Percentiles rank a stretch among this genome's conserved stretches.
Conservation (phyloP, 176 grass and related monocot species). For the barley (Hordeum vulgare) region MorexV3_pseudomolecules_assembly NC_058520.1:572454450-572454949, state of each 20-base stretch:
- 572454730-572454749: background rate
- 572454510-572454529: background rate
- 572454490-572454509: background rate
- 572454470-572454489: background rate
- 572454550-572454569: background rate
- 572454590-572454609: constrained; percentile 94
- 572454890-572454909: constrained; percentile 70
- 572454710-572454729: constrained; percentile 71
- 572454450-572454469: constrained; percentile 8
- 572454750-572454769: background rate
- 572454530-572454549: background rate
- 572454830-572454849: constrained; percentile 68
- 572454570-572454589: constrained; percentile 42
- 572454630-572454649: constrained; percentile 93
- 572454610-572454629: constrained; percentile 79
- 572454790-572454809: background rate
- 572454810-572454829: constrained; percentile 63
- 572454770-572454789: too few species aligned
- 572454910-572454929: constrained; percentile 98
- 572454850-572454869: constrained; percentile 57
- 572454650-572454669: constrained; percentile 96
- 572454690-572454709: constrained; percentile 96
- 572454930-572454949: constrained; percentile 94
- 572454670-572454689: constrained; percentile 84
- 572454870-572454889: constrained; percentile 68